phyloP scores from a whole-genome alignment of 192 early-diverging fungal species.

The Coemansia sp. region DNA sequence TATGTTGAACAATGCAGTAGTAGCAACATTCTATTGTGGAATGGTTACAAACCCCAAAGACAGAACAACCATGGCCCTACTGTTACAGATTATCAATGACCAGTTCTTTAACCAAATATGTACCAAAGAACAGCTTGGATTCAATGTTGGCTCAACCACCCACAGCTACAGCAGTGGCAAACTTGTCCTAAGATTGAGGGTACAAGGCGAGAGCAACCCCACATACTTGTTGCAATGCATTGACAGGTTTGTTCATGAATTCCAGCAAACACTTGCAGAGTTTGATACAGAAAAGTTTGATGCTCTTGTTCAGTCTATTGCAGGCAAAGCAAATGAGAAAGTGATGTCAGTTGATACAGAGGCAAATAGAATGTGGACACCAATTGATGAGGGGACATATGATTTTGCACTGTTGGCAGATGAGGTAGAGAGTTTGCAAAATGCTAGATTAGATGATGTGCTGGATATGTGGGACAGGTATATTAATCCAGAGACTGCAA shows the following conservation, averaged over 20 bases:
- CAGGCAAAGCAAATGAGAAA: not conserved
- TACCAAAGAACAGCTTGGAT: constrained; percentile 82
- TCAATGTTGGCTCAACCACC: constrained; percentile 15
- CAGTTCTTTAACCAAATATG: constrained; percentile 87
- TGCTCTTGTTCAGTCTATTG: constrained; percentile 44
- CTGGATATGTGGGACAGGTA: constrained; percentile 27
- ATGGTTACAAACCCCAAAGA: constrained; percentile 58
- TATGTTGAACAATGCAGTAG: constrained; percentile 79
- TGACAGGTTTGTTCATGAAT: constrained; percentile 67
- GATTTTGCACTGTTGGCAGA: not conserved
- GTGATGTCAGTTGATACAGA: not conserved
- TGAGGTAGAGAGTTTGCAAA: not conserved
- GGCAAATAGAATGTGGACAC: not conserved
- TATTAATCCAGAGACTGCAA: constrained; percentile 22
- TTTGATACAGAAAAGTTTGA: constrained; percentile 51
- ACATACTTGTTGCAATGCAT: constrained; percentile 33
- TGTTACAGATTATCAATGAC: constrained; percentile 71
- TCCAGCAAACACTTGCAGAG: constrained; percentile 20
- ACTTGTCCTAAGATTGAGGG: constrained; percentile 57
- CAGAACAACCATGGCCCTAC: constrained; percentile 59
- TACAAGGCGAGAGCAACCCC: constrained; percentile 82
- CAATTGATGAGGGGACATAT: not conserved
- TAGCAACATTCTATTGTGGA: constrained; percentile 76
- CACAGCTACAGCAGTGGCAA: not conserved
- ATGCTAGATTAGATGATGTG: constrained; percentile 1